Evolutionary conservation across 768 basidiomycete genomes (phyloP).

Genomic region (Candolleomyces aberdarensis): DNA sequence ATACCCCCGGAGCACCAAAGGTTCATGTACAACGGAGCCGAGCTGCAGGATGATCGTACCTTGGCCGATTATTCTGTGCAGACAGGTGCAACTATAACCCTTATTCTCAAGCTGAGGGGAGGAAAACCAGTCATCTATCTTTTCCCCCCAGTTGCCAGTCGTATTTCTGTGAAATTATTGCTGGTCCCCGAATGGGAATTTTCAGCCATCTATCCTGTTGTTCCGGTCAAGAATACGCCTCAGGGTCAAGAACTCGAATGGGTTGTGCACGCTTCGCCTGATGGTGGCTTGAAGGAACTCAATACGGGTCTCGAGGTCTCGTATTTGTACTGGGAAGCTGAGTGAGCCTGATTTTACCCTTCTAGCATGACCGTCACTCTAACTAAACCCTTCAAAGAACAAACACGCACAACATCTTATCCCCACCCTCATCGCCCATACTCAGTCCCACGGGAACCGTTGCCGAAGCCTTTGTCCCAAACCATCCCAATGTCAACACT

Average conservation of each 20-base stretch:
- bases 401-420: neutral
- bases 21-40: neutral
- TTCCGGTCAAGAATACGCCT: constrained; percentile 16
- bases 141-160: constrained; percentile 24
- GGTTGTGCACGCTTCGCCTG: constrained; percentile 26
- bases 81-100: neutral
- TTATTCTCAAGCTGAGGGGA: neutral
- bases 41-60: neutral
- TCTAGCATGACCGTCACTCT: neutral
- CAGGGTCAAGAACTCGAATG: constrained; percentile 25
- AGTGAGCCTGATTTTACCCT: constrained; percentile 18
- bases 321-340: constrained; percentile 38
- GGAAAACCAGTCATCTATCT: constrained; percentile 37
- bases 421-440: constrained; percentile 1
- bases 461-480: neutral
- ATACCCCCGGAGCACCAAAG: neutral
- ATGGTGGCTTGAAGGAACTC: constrained; percentile 27
- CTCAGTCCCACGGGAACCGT: no score
- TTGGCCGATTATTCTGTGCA: no score
- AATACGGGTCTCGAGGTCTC: constrained; percentile 24
- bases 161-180: constrained; percentile 26
- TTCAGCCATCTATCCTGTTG: constrained; percentile 33
- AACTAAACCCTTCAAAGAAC: neutral
- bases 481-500: constrained; percentile 11
- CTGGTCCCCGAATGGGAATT: constrained; percentile 31